Evolutionary conservation across 306 rosid species (phyloP), one percentile per base, ranked within the genome.

Genomic region (Cotoneaster glaucophyllus): DNA sequence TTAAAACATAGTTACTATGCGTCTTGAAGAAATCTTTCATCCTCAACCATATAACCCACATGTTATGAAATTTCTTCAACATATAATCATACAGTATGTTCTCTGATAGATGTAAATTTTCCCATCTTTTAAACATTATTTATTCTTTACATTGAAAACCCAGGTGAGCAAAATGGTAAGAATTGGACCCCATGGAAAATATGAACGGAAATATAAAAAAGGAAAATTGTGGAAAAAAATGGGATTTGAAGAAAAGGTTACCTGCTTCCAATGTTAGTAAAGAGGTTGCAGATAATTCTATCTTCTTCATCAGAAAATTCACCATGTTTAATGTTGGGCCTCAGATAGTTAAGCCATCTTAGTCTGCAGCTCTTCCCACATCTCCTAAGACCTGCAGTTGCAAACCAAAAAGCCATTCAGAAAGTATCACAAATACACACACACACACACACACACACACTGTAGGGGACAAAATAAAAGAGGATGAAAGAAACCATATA

Each of bases 301-400:
- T 94, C 98, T 88, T 94, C 98, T 24, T 87, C 86, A 24, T 86
- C 93, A 83, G 98, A 87, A 82, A 94, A 94, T 48, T 91, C 91
- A 0, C 98, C 98, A 62, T 94, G 98, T 65, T 90, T 91, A 76
- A 94, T 91, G 80, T 94, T 85, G 71, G 98, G 98, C 37, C 98
- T 86, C 9, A 94, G 93, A 90, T 94, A 94, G 84, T 94, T 94
- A 17, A 94, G 91, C 98, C 98, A 94, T 78, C 98, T 88, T 9
- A 94, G 76, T 79, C 98, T 88, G 82, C 98, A 94, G 64, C 98
- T 94, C 81, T 94, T 94, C 44, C 98, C 98, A 80, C 98, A 94
- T 77, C 98, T 91, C 87, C 64, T 90, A 29, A 94, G 90, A 80
- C 95, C 98, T 94, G 84, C 22, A 14, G 14, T 44, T n/a, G 24